Evolutionary conservation across 2,329 filamentous ascomycete species (phyloP).

Genomic region (Pseudogymnoascus sp.): DNA sequence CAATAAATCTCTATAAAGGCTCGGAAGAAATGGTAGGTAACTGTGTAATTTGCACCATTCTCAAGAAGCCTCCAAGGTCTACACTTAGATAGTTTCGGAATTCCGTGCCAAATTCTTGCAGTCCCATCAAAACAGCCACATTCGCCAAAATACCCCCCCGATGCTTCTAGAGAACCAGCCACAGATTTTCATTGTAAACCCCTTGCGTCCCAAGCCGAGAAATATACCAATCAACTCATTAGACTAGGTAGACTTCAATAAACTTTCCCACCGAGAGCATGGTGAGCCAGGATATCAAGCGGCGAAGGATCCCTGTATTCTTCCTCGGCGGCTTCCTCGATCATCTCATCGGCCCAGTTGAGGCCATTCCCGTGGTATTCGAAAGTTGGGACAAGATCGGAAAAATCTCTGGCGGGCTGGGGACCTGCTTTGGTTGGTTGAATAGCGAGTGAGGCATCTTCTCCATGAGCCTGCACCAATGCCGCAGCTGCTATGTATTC

Average conservation of each 20-base stretch:
- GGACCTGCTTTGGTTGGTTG: background rate
- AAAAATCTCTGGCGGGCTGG: background rate
- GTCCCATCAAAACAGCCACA: background rate
- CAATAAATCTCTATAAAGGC: background rate
- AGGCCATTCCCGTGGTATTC: background rate
- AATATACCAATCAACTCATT: background rate
- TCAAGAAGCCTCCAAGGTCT: background rate
- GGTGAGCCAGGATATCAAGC: background rate
- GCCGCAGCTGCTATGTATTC: conserved; percentile 2
- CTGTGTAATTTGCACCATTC: background rate
- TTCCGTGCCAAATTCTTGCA: background rate
- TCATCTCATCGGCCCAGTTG: background rate
- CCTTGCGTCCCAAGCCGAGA: background rate
- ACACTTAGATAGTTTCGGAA: background rate
- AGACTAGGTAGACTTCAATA: background rate
- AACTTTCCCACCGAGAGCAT: background rate
- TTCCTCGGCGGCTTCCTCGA: background rate
- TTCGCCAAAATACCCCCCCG: background rate
- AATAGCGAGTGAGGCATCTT: background rate
- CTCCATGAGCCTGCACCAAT: background rate
- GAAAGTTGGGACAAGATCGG: background rate
- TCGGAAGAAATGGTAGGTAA: too few species aligned
- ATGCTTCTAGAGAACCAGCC: background rate
- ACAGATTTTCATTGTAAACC: background rate
- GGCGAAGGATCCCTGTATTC: background rate